Evolutionary conservation across 768 basidiomycete genomes (phyloP).

Genomic region (Naganishia kalamii): DNA sequence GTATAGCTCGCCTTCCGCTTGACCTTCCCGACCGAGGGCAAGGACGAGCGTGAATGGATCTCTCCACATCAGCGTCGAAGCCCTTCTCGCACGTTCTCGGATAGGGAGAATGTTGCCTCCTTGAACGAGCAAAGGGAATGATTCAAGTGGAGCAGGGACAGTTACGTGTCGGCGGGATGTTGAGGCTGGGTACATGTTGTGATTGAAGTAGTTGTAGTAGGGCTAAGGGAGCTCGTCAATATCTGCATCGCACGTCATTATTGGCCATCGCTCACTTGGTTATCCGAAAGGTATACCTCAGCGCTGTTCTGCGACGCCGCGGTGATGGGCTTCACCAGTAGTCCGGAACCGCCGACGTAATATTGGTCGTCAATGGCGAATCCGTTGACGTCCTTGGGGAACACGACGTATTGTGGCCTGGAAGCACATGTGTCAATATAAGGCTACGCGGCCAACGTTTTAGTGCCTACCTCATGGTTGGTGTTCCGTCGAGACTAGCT

Average conservation of each 20-base stretch:
- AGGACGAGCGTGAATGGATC: conserved; percentile 91
- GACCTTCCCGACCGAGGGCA: conserved; percentile 56
- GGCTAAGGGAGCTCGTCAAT: conserved; percentile 51
- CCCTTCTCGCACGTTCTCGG: conserved; percentile 75
- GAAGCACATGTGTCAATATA: neutral
- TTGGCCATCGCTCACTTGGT: conserved; percentile 53
- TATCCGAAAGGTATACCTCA: conserved; percentile 76
- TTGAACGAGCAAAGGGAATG: conserved; percentile 76
- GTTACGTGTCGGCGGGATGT: conserved; percentile 53
- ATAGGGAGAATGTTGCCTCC: conserved; percentile 86
- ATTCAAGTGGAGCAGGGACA: conserved; percentile 69
- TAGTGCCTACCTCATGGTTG: conserved; percentile 66
- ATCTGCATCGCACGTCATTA: neutral
- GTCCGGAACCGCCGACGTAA: conserved; percentile 77
- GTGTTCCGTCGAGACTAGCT: conserved; percentile 69
- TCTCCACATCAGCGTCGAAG: conserved; percentile 76
- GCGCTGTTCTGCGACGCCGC: conserved; percentile 62
- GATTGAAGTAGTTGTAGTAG: conserved; percentile 89
- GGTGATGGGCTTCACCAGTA: conserved; percentile 87
- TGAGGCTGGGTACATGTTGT: conserved; percentile 53
- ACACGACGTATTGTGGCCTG: conserved; percentile 91
- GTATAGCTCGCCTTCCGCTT: conserved; percentile 78
- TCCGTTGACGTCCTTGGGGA: conserved; percentile 80
- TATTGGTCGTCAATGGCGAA: conserved; percentile 91
- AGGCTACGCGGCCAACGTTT: no score